A percentile compares a stretch with the other conserved stretches of the same genome.
Evolutionary conservation across 2,329 filamentous ascomycete genomes (phyloP).

Genomic region (Thielaviopsis euricoi): DNA sequence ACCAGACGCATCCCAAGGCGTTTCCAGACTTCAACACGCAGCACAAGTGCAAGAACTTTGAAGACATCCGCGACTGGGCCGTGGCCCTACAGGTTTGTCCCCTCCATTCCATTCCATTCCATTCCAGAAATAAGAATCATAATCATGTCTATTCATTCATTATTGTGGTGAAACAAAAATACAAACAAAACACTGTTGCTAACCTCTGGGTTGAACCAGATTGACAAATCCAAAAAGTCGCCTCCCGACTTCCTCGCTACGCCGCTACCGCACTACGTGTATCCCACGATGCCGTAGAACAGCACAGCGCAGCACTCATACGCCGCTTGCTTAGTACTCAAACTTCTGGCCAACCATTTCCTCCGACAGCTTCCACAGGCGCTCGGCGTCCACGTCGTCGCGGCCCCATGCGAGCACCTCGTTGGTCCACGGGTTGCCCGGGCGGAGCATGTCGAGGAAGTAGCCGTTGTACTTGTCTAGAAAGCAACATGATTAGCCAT

Average conservation of each 20-base stretch:
- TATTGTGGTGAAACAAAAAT: neutral
- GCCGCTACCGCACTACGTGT: constrained; percentile 1
- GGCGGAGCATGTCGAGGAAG: neutral
- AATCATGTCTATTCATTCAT: too few species aligned
- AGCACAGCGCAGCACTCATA: too few species aligned
- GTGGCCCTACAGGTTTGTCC: constrained; percentile 28
- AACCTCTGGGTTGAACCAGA: neutral
- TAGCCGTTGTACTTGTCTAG: neutral
- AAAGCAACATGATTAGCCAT: neutral
- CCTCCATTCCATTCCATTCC: neutral
- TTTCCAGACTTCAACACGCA: constrained; percentile 47
- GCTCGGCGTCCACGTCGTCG: constrained; percentile 10
- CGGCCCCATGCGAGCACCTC: constrained; percentile 5
- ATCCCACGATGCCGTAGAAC: constrained; percentile 7
- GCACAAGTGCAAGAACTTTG: constrained; percentile 42
- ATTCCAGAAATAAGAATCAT: too few species aligned
- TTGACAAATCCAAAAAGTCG: constrained; percentile 7
- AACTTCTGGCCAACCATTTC: constrained; percentile 7
- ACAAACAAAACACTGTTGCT: neutral
- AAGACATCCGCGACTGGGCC: constrained; percentile 36
- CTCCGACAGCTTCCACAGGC: constrained; percentile 13
- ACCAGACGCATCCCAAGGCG: constrained; percentile 26
- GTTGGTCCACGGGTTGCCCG: neutral
- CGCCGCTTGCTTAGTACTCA: neutral
- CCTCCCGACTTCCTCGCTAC: constrained; percentile 9